phyloP scores from a whole-genome alignment of 139 green algal genomes.

The Chlamydomonas schloesseri region DNA sequence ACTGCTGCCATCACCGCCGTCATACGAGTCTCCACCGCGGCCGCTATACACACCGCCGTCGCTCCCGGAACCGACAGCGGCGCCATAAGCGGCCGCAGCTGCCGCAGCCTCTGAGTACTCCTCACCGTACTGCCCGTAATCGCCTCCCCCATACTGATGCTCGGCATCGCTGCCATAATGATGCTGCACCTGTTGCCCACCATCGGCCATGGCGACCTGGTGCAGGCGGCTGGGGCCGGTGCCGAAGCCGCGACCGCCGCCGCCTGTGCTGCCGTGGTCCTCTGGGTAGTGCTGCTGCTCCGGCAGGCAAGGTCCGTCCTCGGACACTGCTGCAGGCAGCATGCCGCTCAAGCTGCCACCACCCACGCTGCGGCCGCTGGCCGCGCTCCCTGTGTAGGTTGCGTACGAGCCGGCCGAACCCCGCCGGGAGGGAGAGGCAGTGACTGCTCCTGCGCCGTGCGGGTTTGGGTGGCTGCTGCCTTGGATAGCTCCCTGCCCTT shows the following conservation, averaged over 20 bases:
- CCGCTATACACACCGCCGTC: not conserved
- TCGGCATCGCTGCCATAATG: no score
- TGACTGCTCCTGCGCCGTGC: not conserved
- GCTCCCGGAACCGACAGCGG: not conserved
- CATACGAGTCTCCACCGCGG: no score
- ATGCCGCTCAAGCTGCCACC: not conserved
- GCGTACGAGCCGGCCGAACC: not conserved
- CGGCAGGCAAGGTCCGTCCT: not conserved
- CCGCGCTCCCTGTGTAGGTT: not conserved
- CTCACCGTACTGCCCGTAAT: no score
- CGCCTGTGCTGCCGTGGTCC: not conserved
- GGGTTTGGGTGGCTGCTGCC: not conserved
- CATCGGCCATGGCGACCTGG: no score
- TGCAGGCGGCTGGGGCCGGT: no score
- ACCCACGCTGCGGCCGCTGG: not conserved
- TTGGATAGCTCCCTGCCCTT: not conserved
- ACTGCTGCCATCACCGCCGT: not conserved
- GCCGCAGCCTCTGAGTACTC: no score
- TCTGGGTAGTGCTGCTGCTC: no score
- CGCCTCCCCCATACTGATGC: no score
- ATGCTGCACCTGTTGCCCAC: no score
- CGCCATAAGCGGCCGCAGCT: not conserved
- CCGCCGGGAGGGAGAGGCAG: not conserved
- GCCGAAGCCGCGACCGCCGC: no score
- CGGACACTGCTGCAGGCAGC: not conserved